Conservation (phyloP, 2,329 filamentous ascomycete species). For the Penicillium sp. region DNA sequence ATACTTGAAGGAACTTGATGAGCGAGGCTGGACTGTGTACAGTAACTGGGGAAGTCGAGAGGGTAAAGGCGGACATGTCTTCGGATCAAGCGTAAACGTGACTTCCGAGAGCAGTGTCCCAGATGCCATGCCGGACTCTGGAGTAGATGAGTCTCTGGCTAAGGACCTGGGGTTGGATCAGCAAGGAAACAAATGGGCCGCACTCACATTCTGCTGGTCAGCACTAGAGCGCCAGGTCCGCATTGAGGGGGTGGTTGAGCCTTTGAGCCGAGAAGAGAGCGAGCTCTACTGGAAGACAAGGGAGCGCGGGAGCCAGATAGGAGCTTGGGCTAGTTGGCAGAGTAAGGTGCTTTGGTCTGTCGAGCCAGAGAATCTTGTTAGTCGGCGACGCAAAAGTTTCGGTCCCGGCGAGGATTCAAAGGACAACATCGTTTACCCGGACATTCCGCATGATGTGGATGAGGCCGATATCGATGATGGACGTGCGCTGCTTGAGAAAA, state of each 20-base stretch:
- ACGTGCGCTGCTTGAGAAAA: constrained; percentile 73
- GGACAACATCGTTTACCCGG: constrained; percentile 17
- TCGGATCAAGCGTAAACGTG: constrained; percentile 28
- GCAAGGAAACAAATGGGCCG: constrained; percentile 72
- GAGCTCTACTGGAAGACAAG: constrained; percentile 67
- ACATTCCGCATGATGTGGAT: constrained; percentile 35
- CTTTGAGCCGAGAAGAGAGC: constrained; percentile 73
- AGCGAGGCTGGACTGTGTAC: constrained; percentile 85
- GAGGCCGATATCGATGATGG: constrained; percentile 63
- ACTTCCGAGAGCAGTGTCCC: constrained; percentile 35
- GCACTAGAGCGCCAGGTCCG: constrained; percentile 85
- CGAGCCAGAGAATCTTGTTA: constrained; percentile 33
- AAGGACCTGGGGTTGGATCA: constrained; percentile 20
- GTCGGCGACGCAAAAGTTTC: constrained; percentile 32
- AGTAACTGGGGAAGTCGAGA: constrained; percentile 81
- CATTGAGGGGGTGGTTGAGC: constrained; percentile 76
- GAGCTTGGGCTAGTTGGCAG: constrained; percentile 93
- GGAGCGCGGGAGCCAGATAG: constrained; percentile 80
- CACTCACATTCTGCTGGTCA: constrained; percentile 90
- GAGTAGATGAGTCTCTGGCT: constrained; percentile 26
- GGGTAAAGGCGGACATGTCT: constrained; percentile 49
- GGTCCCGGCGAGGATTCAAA: constrained; percentile 24
- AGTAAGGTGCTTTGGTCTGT: constrained; percentile 69
- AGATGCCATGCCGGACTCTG: constrained; percentile 66
- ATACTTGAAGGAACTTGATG: constrained; percentile 94